A percentile compares a stretch with the other conserved stretches of the same genome.
These are phyloP conservation scores for Moesziomyces antarcticus DNA, from an alignment of 1,284 basidiomycete genomes.

Conservation along the genomic window DNA sequence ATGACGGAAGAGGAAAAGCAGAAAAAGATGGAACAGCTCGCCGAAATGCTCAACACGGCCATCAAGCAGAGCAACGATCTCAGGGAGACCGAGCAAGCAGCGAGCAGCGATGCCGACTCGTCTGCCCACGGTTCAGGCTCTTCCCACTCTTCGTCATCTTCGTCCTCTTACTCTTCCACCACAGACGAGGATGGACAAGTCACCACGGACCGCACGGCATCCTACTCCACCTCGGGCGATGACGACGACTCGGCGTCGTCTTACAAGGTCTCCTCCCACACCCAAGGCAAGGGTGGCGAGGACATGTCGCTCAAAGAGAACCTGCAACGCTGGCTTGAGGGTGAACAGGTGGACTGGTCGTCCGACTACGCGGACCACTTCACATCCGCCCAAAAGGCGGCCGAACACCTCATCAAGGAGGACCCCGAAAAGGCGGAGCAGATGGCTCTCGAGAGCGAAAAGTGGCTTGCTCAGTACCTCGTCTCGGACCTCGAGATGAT, in stretches of 20 bases:
- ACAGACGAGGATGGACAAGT: conserved; percentile 29
- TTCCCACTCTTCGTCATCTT: conserved; percentile 29
- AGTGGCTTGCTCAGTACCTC: conserved; percentile 53
- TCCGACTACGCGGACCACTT: conserved; percentile 48
- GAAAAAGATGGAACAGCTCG: conserved; percentile 45
- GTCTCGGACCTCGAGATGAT: conserved; percentile 53
- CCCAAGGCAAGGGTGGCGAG: conserved; percentile 1
- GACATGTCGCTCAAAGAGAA: conserved; percentile 43
- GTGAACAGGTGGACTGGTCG: conserved; percentile 55
- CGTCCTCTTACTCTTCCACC: conserved; percentile 32
- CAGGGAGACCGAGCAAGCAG: conserved; percentile 3
- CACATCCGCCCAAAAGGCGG: conserved; percentile 40
- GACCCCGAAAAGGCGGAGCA: conserved; percentile 50
- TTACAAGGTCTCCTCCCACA: conserved; percentile 31
- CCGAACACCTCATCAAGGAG: conserved; percentile 39
- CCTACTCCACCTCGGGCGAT: conserved; percentile 29
- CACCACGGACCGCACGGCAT: conserved; percentile 31
- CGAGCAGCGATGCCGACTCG: conserved; percentile 13
- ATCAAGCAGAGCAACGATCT: conserved; percentile 31
- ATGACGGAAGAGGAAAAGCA: conserved; percentile 37
- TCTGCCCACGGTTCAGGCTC: conserved; percentile 3
- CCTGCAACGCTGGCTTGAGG: conserved; percentile 53
- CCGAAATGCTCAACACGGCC: conserved; percentile 46
- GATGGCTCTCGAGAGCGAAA: conserved; percentile 56
- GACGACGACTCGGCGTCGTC: conserved; percentile 15